Evolutionary conservation across 805 yeast species (phyloP), one percentile per base, ranked within the genome.

Genomic region (Candida odintsovae): DNA sequence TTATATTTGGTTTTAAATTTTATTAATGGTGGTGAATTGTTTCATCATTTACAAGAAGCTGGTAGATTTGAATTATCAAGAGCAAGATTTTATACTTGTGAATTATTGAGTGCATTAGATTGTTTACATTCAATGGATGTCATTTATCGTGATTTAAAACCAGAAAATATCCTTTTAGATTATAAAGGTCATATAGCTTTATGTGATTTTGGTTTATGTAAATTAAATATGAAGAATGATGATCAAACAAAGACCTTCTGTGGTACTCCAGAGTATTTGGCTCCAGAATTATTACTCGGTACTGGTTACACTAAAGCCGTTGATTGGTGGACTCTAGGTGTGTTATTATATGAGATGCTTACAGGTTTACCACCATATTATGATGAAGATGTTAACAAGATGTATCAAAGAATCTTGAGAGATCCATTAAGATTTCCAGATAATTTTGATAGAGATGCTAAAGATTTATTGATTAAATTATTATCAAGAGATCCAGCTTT

Each of bases 291-390:
- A 55, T 71, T 94, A 42, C 71, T 90, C 57, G 94, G 95, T 42
- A 90, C 87, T 63, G 98, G 98, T 2, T 94, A 94, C 66, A 90
- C 98, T 2, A 82, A 96, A 64, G 85, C 86, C 10, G 98, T 94
- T 20, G 99, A 94, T 67, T 94, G 97, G 92, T 94, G 99, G 99
- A 94, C 99, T 1, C 72, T 94, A 56, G 99, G 99, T 38, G 90
- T 92, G 16, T 72, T 94, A 45, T 71, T 94, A 40, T 94, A 89
- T 64, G 99, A 92, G 62, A 94, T 94, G 99, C 72, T 94, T 50
- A 90, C 97, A 1, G 97, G 98, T 1, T 75, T 94, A 55, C 99
- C 99, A 5, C 99, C 99, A 36, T 94, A 89, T 64, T 94, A 89
- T 64, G 98, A 94, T 63, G 97, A 90, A 62, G 94, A 90, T 66